These are phyloP conservation scores for Aspergillus indologenus DNA, from an alignment of 495 filamentous ascomycete genomes.

Conservation along the genomic window DNA sequence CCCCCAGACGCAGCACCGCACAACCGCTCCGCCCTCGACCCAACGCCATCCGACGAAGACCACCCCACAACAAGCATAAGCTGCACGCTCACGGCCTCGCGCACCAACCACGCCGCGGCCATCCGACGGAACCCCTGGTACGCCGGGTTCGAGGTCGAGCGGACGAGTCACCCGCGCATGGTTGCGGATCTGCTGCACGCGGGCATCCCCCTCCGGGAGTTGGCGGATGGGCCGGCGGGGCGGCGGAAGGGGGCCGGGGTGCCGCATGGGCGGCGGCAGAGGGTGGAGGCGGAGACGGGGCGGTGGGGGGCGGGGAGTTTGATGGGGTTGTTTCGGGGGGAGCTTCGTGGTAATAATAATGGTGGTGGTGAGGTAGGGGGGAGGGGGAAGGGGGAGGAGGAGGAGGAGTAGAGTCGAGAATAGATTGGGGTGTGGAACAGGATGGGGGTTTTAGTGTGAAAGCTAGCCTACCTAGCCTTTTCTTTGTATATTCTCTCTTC, in stretches of 20 bases:
- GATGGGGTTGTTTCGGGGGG: constrained; percentile 18
- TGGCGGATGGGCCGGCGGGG: constrained; percentile 33
- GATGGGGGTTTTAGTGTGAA: too few species aligned
- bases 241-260: constrained; percentile 22
- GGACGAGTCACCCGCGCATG: constrained; percentile 9
- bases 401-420: too few species aligned
- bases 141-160: constrained; percentile 18
- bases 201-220: constrained; percentile 25
- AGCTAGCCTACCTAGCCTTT: too few species aligned
- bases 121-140: constrained; percentile 35
- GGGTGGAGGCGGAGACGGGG: constrained; percentile 16
- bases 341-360: neutral
- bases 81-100: constrained; percentile 27
- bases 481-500: too few species aligned
- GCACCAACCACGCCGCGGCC: constrained; percentile 26
- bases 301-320: constrained; percentile 24
- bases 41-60: neutral
- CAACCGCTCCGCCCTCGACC: neutral
- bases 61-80: constrained; percentile 14
- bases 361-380: too few species aligned
- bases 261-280: constrained; percentile 14
- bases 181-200: constrained; percentile 29
- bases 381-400: neutral
- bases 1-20: neutral
- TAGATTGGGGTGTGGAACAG: too few species aligned